Evolutionary conservation across 441 rosid species (phyloP), one percentile per base, ranked within the genome.

Genomic region (Codiaeum variegatum): DNA sequence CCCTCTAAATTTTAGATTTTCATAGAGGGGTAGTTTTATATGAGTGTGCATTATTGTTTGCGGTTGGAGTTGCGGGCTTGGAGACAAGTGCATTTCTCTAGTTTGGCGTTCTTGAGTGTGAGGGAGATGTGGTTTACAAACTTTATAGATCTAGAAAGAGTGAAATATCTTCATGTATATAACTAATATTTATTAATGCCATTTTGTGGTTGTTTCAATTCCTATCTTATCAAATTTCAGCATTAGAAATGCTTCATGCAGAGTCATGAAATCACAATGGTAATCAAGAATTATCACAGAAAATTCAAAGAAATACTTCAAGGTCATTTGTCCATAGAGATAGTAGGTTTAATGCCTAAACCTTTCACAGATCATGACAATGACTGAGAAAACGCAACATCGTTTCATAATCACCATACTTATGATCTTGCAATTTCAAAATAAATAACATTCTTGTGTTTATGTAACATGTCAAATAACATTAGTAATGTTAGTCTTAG

Each of bases 41-140:
- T 42, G 78, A 69, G 74, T 42, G 79, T 77, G 80, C 49, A 60
- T 6, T 66, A 19, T 73, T 71, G 68, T 77, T 61, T 70, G 80
- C 71, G 79, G 73, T 73, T 75, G 59, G 74, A 78, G 66, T 49
- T 66, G 73, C 62, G 71, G 69, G 73, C 67, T 76, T 76, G 73
- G 52, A 55, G 73, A 18, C 26, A 62, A 5, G 36, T 44, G 32
- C 36, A 72, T 49, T 40, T 73, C 55, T 24, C 38, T 36, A 26
- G 12, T 64, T 16, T 29, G 44, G 47, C 59, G 46, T 21, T 73
- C 23, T 44, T 6, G 40, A 16, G 55, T 52, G 21, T 52, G 61
- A 32, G 64, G 38, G 52, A 19, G 38, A 61, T 32, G 49, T 51
- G 54, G 3, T 19, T 51, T 21, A 40, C 68, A 62, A 52, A 38